phyloP scores from a whole-genome alignment of 805 yeast species.

The Kodamaea lidongshanica region DNA sequence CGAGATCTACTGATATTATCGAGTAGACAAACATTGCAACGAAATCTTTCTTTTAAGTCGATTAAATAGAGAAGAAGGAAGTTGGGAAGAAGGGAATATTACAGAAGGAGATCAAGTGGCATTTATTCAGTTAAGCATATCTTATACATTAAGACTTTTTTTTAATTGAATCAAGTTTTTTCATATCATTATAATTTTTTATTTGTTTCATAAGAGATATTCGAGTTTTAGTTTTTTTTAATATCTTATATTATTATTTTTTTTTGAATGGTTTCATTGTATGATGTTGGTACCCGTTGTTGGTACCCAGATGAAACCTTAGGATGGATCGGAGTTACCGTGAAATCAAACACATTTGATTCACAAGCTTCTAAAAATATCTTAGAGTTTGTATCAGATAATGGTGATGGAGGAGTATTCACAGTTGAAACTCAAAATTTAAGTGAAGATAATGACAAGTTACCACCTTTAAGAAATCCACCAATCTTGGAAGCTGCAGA shows the following conservation, averaged over 20 bases:
- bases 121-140: background rate
- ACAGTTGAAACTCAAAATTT: conserved; percentile 45
- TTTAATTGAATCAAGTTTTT: background rate
- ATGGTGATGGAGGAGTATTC: conserved; percentile 18
- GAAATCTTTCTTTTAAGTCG: conserved; percentile 4
- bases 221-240: background rate
- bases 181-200: background rate
- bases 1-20: too few relatives aligned
- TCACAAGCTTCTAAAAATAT: conserved; percentile 37
- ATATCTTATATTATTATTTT: background rate
- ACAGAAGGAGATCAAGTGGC: background rate
- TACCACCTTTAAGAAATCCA: conserved; percentile 86
- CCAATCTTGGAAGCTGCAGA: conserved; percentile 89
- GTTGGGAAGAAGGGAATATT: too few relatives aligned
- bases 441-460: conserved; percentile 47
- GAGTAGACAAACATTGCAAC: conserved; percentile 2
- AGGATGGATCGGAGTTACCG: conserved; percentile 74
- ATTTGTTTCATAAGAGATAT: conserved; percentile 1
- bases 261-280: conserved; percentile 14
- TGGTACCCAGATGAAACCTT: conserved; percentile 71
- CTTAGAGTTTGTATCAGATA: conserved; percentile 49
- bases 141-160: background rate
- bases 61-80: conserved; percentile 3
- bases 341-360: conserved; percentile 37
- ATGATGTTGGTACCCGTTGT: conserved; percentile 53